phyloP scores from a whole-genome alignment of 441 rosid species.

The Corymbia citriodora region DNA sequence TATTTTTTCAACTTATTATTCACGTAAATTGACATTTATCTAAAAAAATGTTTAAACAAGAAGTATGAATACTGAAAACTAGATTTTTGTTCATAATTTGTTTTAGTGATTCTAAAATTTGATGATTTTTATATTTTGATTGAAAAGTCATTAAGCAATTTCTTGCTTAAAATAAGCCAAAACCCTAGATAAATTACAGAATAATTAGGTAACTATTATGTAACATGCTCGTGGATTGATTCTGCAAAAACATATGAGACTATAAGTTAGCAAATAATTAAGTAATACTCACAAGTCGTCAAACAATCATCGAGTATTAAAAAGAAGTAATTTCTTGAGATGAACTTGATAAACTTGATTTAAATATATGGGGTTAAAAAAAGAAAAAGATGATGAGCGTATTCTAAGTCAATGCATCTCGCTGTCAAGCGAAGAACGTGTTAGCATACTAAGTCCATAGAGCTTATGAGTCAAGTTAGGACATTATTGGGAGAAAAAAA shows the following conservation, averaged over 20 bases:
- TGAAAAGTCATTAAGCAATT: not conserved
- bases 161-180: not conserved
- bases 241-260: not conserved
- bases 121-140: no score
- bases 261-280: not conserved
- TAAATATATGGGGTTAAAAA: not conserved
- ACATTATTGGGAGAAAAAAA: not conserved
- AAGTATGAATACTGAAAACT: not conserved
- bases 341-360: not conserved
- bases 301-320: not conserved
- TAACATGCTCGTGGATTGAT: not conserved
- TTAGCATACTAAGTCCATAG: not conserved
- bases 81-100: no score
- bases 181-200: not conserved
- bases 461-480: not conserved
- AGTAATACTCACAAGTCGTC: not conserved
- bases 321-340: not conserved
- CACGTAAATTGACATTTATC: not conserved
- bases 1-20: no score
- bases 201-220: no score
- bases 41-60: not conserved
- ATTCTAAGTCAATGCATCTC: not conserved
- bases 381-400: not conserved
- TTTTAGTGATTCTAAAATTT: no score
- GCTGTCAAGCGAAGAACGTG: no score